Conservation (phyloP, 805 yeast species). For the Ogataea neopini region DNA sequence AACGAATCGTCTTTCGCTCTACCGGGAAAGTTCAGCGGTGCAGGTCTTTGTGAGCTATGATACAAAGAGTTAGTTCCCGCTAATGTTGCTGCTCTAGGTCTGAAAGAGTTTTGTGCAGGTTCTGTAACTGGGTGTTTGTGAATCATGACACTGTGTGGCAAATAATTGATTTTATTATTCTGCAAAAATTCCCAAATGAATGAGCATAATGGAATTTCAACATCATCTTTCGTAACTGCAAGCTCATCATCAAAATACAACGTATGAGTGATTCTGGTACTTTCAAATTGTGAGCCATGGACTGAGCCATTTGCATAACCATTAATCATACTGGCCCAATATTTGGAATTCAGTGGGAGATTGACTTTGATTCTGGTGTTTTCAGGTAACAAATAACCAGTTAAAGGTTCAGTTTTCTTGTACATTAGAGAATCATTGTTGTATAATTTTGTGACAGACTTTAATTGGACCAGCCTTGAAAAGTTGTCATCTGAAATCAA, state of each 20-base stretch:
- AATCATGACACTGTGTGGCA: constrained; percentile 31
- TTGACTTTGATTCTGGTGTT: constrained; percentile 25
- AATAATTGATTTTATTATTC: constrained; percentile 18
- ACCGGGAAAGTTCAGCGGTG: neutral
- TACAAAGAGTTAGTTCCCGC: neutral
- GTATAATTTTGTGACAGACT: constrained; percentile 29
- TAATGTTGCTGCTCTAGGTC: neutral
- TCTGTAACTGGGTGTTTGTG: constrained; percentile 1
- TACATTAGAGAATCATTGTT: constrained; percentile 23
- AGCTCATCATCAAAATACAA: constrained; percentile 32
- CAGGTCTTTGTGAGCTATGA: neutral
- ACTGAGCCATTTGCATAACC: constrained; percentile 35
- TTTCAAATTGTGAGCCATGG: constrained; percentile 22
- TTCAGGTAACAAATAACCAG: constrained; percentile 29
- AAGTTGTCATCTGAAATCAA: constrained; percentile 20
- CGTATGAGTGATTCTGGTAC: constrained; percentile 31
- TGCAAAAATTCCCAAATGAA: constrained; percentile 36
- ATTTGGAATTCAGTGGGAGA: constrained; percentile 34
- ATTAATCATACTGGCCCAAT: constrained; percentile 35
- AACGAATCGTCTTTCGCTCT: constrained; percentile 6
- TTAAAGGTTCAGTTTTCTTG: constrained; percentile 32
- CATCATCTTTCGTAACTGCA: constrained; percentile 15
- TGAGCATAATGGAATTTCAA: constrained; percentile 27
- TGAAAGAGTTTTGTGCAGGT: neutral
- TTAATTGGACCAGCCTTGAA: constrained; percentile 32